These are phyloP conservation scores for Moelleriella libera DNA, from an alignment of 2,329 filamentous ascomycete species.

Conservation along the genomic window DNA sequence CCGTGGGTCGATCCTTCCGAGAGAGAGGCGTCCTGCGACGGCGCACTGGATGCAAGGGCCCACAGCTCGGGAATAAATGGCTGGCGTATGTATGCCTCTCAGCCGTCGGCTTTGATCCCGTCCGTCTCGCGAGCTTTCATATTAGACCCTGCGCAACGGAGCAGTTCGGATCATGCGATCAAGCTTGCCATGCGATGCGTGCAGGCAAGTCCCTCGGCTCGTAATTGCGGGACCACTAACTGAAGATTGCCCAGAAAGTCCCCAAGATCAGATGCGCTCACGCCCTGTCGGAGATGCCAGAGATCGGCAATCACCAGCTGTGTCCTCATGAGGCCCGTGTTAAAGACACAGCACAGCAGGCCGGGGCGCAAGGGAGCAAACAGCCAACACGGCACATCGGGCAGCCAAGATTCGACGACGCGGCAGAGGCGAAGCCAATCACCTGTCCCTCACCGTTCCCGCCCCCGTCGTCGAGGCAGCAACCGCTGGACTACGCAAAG, in stretches of 20 bases:
- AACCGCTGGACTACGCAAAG: constrained; percentile 1
- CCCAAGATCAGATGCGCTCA: constrained; percentile 20
- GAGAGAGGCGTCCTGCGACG: too few relatives aligned
- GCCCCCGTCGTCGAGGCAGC: background rate
- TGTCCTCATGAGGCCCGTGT: constrained; percentile 10
- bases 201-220: constrained; percentile 11
- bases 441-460: background rate
- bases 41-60: too few relatives aligned
- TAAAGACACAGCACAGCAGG: constrained; percentile 1
- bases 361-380: background rate
- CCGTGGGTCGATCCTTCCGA: too few relatives aligned
- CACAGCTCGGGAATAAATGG: background rate
- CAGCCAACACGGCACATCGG: too few relatives aligned
- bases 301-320: constrained; percentile 13
- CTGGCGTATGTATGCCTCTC: background rate
- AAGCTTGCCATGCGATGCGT: constrained; percentile 19
- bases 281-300: constrained; percentile 15
- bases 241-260: constrained; percentile 11
- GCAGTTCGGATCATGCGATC: constrained; percentile 13
- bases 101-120: too few relatives aligned
- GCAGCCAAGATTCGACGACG: too few relatives aligned
- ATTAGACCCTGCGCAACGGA: background rate
- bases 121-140: background rate
- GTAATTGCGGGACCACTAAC: background rate
- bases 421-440: background rate